Conservation (phyloP, 1,284 basidiomycete genomes). For the Agroathelia rolfsii region DNA sequence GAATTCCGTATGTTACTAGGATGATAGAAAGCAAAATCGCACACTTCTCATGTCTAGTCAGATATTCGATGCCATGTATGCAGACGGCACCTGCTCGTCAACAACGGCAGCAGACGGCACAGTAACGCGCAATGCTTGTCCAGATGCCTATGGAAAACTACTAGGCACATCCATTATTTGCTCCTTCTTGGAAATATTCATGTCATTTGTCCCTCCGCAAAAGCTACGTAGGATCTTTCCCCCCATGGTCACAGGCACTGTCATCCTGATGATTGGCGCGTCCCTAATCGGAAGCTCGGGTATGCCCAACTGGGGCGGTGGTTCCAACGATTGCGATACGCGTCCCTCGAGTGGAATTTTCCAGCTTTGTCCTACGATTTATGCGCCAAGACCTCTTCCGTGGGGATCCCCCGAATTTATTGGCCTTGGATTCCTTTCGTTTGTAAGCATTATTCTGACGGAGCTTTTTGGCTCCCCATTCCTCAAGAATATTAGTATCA, state of each 20-base stretch:
- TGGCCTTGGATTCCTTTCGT: slow-evolving; percentile 78
- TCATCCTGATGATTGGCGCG: slow-evolving; percentile 70
- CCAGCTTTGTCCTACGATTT: slow-evolving; percentile 57
- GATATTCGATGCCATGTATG: slow-evolving; percentile 69
- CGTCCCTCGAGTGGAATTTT: slow-evolving; percentile 58
- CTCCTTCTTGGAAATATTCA: slow-evolving; percentile 69
- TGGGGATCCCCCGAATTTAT: slow-evolving; percentile 81
- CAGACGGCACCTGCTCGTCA: slow-evolving; percentile 67
- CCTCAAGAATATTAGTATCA: slow-evolving; percentile 69
- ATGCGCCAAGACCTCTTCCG: slow-evolving; percentile 45
- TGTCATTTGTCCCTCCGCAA: slow-evolving; percentile 65
- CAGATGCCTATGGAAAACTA: slow-evolving; percentile 72
- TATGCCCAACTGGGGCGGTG: slow-evolving; percentile 76
- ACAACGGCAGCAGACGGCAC: slow-evolving; percentile 50
- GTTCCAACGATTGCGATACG: slow-evolving; percentile 55
- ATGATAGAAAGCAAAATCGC: background rate
- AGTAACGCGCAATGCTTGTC: slow-evolving; percentile 53
- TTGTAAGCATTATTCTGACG: slow-evolving; percentile 66
- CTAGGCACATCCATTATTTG: slow-evolving; percentile 76
- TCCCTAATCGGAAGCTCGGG: slow-evolving; percentile 68
- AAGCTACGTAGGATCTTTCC: slow-evolving; percentile 67
- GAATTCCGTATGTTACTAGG: slow-evolving; percentile 37
- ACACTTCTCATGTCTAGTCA: slow-evolving; percentile 8
- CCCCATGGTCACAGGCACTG: slow-evolving; percentile 71
- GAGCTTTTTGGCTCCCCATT: slow-evolving; percentile 79